Evolutionary conservation across 495 filamentous ascomycete species (phyloP), one percentile per base, ranked within the genome.

Genomic region (Aspergillus taichungensis): DNA sequence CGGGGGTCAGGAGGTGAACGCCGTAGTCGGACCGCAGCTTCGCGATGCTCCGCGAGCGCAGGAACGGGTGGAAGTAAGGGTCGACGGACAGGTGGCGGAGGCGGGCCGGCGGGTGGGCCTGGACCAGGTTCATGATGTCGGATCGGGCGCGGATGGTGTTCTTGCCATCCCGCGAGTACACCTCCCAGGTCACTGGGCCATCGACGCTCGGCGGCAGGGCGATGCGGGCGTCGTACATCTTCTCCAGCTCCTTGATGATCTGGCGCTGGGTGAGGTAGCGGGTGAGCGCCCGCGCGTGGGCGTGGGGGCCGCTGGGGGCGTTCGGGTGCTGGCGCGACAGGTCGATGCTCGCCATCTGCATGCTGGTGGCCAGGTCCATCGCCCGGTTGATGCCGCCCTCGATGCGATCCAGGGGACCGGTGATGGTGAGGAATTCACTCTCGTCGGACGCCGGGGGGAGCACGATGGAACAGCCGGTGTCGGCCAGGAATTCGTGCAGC

Each of bases 401-500:
- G 37, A 95, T 77, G 42, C 77, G 74, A 35, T 87, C 76, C 6
- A 77, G 60, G 14, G 84, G 88, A 5, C 94, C 94, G 47, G 88
- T 82, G 51, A 99, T 77, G 30, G 85, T 89, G 18, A 94, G 74
- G 43, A 76, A 80, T 49, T 95, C 87, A 33, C 76, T 81, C 35
- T 91, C 87, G 33, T 86, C 85, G 10, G 74, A 76, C 1, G 66
- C 46, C 28, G 73, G 79, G 28, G 94, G 90, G 14, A 96, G 54
- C 36, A 96, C 78, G 37, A 97, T 79, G 34, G 84, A 75, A 64
- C 94, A 99, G 40, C 91, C 92, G 37, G 91, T 96, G 50, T 95
- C 80, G 11, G 80, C 78, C 46, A 95, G 78, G 69, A 99, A 91
- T 36, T 94, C 76, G 40, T 95, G 81, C 35, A 88, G 65, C 3